phyloP scores from a whole-genome alignment of 306 rosid species.

The Potentilla sterilis region DNA sequence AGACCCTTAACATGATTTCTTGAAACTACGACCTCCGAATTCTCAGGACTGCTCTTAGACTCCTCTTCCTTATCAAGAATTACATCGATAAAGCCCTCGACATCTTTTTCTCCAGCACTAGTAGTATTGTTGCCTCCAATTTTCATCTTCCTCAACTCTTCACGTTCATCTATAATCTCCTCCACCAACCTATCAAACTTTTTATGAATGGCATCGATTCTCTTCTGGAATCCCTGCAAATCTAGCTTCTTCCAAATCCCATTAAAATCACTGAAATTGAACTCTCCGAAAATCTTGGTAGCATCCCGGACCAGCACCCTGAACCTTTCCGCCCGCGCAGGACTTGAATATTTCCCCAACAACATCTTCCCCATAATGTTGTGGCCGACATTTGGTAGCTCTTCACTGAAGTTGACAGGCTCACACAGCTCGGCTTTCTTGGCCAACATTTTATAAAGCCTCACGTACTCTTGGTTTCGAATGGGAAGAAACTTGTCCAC shows the following conservation, averaged over 20 bases:
- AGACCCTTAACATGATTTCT: no score
- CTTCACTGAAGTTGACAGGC: not conserved
- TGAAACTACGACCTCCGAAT: no score
- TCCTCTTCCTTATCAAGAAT: not conserved
- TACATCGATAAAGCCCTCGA: not conserved
- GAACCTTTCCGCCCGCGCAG: not conserved
- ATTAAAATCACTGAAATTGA: not conserved
- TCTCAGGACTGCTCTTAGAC: no score
- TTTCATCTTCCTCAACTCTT: not conserved
- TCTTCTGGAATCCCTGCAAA: not conserved
- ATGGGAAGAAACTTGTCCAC: not conserved
- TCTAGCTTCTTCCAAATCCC: not conserved
- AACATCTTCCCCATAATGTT: not conserved
- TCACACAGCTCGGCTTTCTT: not conserved
- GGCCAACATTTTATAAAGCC: not conserved
- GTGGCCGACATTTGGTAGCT: not conserved
- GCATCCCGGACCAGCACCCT: not conserved
- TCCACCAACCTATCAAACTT: not conserved
- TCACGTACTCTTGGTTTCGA: not conserved
- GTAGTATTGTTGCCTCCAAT: not conserved
- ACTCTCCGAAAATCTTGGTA: not conserved
- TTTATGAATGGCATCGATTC: not conserved
- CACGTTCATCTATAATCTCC: not conserved
- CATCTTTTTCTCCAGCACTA: not conserved
- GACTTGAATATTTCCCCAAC: not conserved